phyloP scores from a whole-genome alignment of 805 yeast species.

The Candida jianshihensis region DNA sequence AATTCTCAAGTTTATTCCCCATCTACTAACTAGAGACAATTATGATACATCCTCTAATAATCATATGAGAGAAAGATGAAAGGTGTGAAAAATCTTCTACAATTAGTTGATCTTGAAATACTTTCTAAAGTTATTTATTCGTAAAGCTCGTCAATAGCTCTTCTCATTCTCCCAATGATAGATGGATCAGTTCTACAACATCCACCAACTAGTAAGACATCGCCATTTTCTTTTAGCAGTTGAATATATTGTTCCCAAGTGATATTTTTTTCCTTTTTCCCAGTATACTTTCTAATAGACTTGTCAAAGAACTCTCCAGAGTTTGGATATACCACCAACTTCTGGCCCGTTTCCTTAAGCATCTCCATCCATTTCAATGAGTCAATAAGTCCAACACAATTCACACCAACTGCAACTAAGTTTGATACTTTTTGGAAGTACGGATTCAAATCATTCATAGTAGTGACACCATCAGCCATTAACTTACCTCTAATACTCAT shows the following conservation, averaged over 20 bases:
- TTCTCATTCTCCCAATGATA: not conserved
- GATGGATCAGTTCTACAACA: not conserved
- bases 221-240: not conserved
- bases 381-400: conserved; percentile 47
- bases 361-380: conserved; percentile 33
- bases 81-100: too few relatives aligned
- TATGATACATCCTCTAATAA: too few relatives aligned
- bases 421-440: conserved; percentile 18
- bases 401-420: conserved; percentile 52
- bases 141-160: not conserved
- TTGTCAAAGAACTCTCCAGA: conserved; percentile 1
- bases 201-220: not conserved
- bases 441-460: conserved; percentile 19
- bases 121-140: not conserved
- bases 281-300: not conserved
- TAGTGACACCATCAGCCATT: conserved; percentile 41
- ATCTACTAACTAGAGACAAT: too few relatives aligned
- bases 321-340: not conserved
- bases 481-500: conserved; percentile 34
- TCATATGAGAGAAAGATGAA: too few relatives aligned
- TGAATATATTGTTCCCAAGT: not conserved
- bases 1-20: too few relatives aligned
- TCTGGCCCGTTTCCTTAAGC: conserved; percentile 15
- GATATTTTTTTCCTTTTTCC: not conserved
- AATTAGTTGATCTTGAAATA: too few relatives aligned